phyloP scores from a whole-genome alignment of 2,329 filamentous ascomycete species.

The Chaetomium olivaceum region DNA sequence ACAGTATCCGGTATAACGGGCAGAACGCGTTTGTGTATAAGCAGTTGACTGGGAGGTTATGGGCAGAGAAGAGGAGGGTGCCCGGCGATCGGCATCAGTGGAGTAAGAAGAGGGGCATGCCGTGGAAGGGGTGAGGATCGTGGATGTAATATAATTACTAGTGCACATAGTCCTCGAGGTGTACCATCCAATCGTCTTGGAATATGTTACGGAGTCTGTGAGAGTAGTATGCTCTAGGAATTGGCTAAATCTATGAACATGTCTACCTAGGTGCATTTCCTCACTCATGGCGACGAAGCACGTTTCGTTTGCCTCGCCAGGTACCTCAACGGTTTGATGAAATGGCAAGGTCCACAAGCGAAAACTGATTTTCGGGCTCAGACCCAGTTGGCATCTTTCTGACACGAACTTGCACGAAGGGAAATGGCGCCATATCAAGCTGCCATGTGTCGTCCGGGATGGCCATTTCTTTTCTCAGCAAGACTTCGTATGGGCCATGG shows the following conservation, averaged over 20 bases:
- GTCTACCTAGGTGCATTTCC: too few species aligned
- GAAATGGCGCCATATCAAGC: not conserved
- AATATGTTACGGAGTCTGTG: not conserved
- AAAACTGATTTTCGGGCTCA: not conserved
- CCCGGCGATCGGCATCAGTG: conserved; percentile 35
- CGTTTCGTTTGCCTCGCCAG: too few species aligned
- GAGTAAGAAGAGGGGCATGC: conserved; percentile 23
- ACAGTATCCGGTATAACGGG: conserved; percentile 60
- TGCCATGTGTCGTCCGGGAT: not conserved
- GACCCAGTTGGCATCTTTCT: not conserved
- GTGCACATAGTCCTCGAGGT: not conserved
- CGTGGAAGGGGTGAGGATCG: conserved; percentile 15
- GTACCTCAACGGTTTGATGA: too few species aligned
- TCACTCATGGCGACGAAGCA: too few species aligned
- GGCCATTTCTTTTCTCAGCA: not conserved
- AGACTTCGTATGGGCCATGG: not conserved
- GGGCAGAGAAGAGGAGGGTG: conserved; percentile 58
- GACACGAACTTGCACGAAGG: not conserved
- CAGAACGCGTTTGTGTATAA: conserved; percentile 60
- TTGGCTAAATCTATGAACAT: too few species aligned
- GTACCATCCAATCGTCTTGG: not conserved
- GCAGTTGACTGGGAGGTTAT: conserved; percentile 59
- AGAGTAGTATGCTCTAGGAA: not conserved
- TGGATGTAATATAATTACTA: not conserved
- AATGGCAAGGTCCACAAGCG: not conserved